Base-by-base conservation (phyloP, 192 early-diverging fungal genomes). In the Podila minutissima region DNA sequence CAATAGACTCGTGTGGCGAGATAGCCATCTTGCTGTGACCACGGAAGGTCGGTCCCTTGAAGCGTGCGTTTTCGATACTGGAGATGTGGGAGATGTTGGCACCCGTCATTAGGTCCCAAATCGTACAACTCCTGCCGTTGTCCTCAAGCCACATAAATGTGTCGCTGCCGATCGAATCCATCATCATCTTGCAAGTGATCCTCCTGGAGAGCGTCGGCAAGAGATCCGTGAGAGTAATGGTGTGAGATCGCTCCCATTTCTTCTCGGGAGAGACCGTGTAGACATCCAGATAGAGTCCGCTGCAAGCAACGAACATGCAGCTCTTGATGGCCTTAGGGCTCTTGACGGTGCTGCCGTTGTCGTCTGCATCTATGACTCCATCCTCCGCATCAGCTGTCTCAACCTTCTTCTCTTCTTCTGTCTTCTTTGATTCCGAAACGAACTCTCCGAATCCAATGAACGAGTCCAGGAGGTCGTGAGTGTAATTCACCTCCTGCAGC, bases 151-250 rank as follows among this genome's bases (percentile, higher is more conserved):
- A 81, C 77, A 81, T 81, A 29, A 81, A 72, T 2, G 61, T 81
- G 57, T 69, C 68, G 67, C 71, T 81, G 41, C 71, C 69, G 38
- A 81, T 64, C 2, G 66, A 67, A 8, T 81, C 77, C 77, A 81
- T 81, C 77, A 81, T 81, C 71, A 81, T 68, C 60, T 81, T 81
- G 66, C 77, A 81, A 51, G 71, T 73, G 59, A 81, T 81, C n/a
- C 77, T 65, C 32, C 71, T 53, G 8, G 77, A 81, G 6, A 81
- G 70, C 28, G 77, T 81, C 7, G 77, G 77, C 33, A 66, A 28
- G 46, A 81, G 77, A 9, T 73, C 71, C 15, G 70, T 33, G 2
- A 73, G 62, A 2, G 70, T 69, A 33, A 81, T 81, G 2, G 77
- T 81, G 41, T 81, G 77, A 1, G 41, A 17, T 33, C 71, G 70